Conservation (phyloP, 257 asterid species). For the Ligustrum vulgare region DNA sequence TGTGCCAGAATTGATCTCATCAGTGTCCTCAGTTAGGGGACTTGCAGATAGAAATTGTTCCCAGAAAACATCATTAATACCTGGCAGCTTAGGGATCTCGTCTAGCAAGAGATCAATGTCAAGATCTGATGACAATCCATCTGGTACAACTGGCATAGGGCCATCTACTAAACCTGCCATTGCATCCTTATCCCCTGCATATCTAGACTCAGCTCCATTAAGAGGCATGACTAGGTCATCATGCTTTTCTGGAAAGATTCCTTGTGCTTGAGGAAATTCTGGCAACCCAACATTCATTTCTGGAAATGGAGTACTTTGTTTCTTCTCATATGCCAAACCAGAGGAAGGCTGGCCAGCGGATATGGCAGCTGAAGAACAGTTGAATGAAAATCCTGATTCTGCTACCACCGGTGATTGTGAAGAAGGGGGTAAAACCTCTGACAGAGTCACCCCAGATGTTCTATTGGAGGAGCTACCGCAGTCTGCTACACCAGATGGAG, state of each 20-base stretch:
- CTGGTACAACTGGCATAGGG: constrained; percentile 34
- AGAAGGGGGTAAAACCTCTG: constrained; percentile 52
- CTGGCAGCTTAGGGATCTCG: constrained; percentile 59
- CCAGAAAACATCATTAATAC: constrained; percentile 75
- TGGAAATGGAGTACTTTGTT: constrained; percentile 28
- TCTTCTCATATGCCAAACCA: constrained; percentile 26
- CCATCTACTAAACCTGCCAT: constrained; percentile 46
- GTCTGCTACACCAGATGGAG: constrained; percentile 40
- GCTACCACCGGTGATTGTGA: constrained; percentile 16
- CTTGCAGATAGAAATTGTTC: constrained; percentile 72
- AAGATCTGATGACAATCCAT: constrained; percentile 42
- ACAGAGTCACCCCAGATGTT: constrained; percentile 55
- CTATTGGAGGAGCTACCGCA: constrained; percentile 42
- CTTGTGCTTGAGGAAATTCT: constrained; percentile 38
- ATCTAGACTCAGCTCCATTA: constrained; percentile 33
- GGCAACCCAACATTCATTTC: constrained; percentile 29
- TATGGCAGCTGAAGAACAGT: constrained; percentile 24
- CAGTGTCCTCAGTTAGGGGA: constrained; percentile 50
- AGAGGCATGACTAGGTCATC: constrained; percentile 22
- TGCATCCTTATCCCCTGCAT: constrained; percentile 30
- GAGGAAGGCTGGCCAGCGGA: constrained; percentile 44
- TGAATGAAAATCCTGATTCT: constrained; percentile 19
- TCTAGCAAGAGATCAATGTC: constrained; percentile 49
- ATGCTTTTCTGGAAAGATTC: constrained; percentile 24
- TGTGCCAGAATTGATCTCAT: constrained; percentile 37